A percentile compares a stretch with the other conserved stretches of the same genome.
Evolutionary conservation across 2,329 filamentous ascomycete genomes (phyloP).

Genomic region (Paraconiothyrium sp.): DNA sequence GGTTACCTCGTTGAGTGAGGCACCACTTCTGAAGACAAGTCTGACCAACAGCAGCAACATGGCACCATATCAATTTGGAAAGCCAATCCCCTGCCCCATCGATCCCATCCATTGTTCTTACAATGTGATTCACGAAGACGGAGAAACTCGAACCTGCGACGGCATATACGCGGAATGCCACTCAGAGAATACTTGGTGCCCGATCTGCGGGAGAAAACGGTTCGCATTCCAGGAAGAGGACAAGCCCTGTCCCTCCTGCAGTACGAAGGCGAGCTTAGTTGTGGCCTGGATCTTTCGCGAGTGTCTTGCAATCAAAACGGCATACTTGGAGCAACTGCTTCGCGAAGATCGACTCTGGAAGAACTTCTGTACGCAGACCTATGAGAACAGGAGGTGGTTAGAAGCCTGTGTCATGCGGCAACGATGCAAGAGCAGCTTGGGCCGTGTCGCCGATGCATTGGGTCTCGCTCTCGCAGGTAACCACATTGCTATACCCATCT

Average conservation of each 20-base stretch:
- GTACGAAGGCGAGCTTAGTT: too few species aligned
- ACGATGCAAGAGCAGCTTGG: not conserved
- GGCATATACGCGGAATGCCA: too few species aligned
- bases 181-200: too few species aligned
- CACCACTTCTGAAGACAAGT: not conserved
- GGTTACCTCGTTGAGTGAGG: not conserved
- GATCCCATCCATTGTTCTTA: not conserved
- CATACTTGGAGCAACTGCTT: not conserved
- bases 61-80: not conserved
- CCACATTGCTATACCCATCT: not conserved
- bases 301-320: too few species aligned
- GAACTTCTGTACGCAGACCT: not conserved
- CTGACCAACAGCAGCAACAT: not conserved
- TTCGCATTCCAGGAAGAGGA: too few species aligned
- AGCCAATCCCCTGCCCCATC: not conserved
- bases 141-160: too few species aligned
- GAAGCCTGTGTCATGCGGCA: not conserved
- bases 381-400: not conserved
- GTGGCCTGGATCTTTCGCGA: too few species aligned
- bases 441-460: not conserved
- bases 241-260: too few species aligned
- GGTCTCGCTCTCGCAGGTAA: not conserved
- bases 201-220: too few species aligned
- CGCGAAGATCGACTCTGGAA: too few species aligned
- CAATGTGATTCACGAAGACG: not conserved